Evolutionary conservation across 2,329 filamentous ascomycete species (phyloP).

Genomic region (Apiospora hydei): DNA sequence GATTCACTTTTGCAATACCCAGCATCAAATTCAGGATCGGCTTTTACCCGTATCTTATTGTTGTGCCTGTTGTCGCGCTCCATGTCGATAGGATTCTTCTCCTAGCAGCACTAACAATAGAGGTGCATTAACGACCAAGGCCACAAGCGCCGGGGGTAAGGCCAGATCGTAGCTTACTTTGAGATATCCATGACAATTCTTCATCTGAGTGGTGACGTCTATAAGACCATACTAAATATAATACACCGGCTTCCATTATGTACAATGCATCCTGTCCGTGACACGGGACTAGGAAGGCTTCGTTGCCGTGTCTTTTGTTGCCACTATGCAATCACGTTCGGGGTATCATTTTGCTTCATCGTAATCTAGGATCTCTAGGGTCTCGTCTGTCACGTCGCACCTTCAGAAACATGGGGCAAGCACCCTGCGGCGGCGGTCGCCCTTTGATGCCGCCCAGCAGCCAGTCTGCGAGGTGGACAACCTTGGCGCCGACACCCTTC

Average conservation of each 20-base stretch:
- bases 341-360: slow-evolving; percentile 17
- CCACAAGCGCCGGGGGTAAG: too few species aligned
- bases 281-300: background rate
- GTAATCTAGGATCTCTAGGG: slow-evolving; percentile 3
- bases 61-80: too few species aligned
- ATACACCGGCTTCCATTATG: background rate
- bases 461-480: slow-evolving; percentile 95
- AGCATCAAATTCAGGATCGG: too few species aligned
- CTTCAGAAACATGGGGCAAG: slow-evolving; percentile 26
- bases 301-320: background rate
- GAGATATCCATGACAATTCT: background rate
- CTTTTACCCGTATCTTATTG: too few species aligned
- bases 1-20: too few species aligned
- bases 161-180: background rate
- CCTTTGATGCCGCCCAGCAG: slow-evolving; percentile 77
- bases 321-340: slow-evolving; percentile 11
- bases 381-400: background rate
- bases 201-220: slow-evolving; percentile 15
- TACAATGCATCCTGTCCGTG: background rate
- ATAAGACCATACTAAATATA: background rate
- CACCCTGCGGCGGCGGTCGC: slow-evolving; percentile 28
- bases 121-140: too few species aligned
- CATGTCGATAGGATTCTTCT: too few species aligned
- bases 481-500: slow-evolving; percentile 77
- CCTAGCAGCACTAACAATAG: too few species aligned